phyloP scores from a whole-genome alignment of 345 rosid species.

The Fremontodendron californicum region DNA sequence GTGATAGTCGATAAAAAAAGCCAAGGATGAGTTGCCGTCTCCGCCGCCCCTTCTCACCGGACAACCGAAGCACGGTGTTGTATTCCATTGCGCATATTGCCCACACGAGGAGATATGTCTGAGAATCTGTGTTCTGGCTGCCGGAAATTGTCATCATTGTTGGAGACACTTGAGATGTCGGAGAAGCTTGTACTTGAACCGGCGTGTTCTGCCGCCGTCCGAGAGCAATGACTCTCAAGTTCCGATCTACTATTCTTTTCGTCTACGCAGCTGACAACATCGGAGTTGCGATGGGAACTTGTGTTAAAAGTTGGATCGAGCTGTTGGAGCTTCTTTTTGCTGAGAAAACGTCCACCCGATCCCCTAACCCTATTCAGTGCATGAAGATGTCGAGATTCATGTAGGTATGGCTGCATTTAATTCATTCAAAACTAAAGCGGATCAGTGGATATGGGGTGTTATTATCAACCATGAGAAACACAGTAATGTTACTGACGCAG shows the following conservation, averaged over 20 bases:
- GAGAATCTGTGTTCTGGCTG: constrained; percentile 44
- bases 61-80: constrained; percentile 31
- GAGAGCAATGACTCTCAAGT: constrained; percentile 30
- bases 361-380: constrained; percentile 79
- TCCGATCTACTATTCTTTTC: constrained; percentile 19
- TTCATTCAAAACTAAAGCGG: not conserved
- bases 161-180: constrained; percentile 38
- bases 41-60: constrained; percentile 24
- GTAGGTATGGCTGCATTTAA: constrained; percentile 70
- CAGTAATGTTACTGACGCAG: not conserved
- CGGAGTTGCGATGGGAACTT: constrained; percentile 20
- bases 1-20: constrained; percentile 27
- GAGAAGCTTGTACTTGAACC: constrained; percentile 47
- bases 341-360: constrained; percentile 76
- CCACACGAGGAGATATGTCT: constrained; percentile 17
- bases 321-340: constrained; percentile 50
- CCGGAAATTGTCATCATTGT: constrained; percentile 35
- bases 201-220: constrained; percentile 26
- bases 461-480: not conserved
- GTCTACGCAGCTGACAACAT: constrained; percentile 11
- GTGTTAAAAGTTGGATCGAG: constrained; percentile 20
- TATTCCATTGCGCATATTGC: not conserved
- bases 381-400: constrained; percentile 82
- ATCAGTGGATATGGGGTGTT: not conserved
- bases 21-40: constrained; percentile 70